These are phyloP conservation scores for Neofusicoccum umdonicola DNA, from an alignment of 2,329 filamentous ascomycete genomes.

Conservation along the genomic window DNA sequence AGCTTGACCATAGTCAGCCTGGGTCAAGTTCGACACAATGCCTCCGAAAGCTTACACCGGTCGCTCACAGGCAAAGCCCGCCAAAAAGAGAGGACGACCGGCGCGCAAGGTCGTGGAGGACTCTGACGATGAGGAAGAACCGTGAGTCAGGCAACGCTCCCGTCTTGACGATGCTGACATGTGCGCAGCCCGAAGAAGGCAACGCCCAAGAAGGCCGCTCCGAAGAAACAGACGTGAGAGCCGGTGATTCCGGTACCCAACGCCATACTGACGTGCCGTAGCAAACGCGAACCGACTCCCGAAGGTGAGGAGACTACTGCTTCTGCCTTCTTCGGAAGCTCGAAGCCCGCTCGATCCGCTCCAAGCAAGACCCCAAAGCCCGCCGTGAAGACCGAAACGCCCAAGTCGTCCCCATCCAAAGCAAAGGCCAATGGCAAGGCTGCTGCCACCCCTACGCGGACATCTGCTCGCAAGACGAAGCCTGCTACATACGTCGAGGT, in stretches of 20 bases:
- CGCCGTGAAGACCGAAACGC: constrained; percentile 37
- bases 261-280: constrained; percentile 22
- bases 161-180: constrained; percentile 23
- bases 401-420: constrained; percentile 36
- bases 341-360: constrained; percentile 54
- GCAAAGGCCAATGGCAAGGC: constrained; percentile 31
- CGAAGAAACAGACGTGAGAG: constrained; percentile 56
- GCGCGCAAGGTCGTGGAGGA: constrained; percentile 58
- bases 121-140: constrained; percentile 68
- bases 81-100: constrained; percentile 40
- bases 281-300: constrained; percentile 49
- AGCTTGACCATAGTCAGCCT: background rate
- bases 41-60: background rate
- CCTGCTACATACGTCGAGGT: constrained; percentile 43
- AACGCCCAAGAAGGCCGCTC: constrained; percentile 56
- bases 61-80: constrained; percentile 29
- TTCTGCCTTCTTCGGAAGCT: constrained; percentile 61
- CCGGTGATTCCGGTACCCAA: background rate
- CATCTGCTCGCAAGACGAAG: constrained; percentile 42
- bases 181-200: constrained; percentile 35
- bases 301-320: constrained; percentile 59
- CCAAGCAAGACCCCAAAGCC: constrained; percentile 33
- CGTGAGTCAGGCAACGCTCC: constrained; percentile 24
- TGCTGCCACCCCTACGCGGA: constrained; percentile 32
- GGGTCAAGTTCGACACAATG: background rate